These are phyloP conservation scores for Trichoderma polysporum DNA, from an alignment of 2,329 filamentous ascomycete genomes.

Conservation along the genomic window DNA sequence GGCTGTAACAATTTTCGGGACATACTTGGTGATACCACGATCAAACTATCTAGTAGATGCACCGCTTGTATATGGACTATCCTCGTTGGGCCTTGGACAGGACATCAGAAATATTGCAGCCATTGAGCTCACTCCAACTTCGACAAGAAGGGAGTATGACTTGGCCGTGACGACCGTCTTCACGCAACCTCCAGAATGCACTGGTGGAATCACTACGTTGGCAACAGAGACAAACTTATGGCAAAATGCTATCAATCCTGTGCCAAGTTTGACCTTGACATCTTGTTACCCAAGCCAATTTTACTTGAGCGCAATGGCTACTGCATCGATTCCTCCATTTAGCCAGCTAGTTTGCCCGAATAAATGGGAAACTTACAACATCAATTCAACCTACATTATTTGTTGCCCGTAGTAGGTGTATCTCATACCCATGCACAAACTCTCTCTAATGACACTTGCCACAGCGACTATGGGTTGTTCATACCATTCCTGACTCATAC, in stretches of 20 bases:
- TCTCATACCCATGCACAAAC: not conserved
- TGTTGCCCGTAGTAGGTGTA: not conserved
- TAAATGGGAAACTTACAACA: not conserved
- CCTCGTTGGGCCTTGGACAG: not conserved
- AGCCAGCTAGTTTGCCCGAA: not conserved
- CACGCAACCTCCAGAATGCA: not conserved
- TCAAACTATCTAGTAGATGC: no score
- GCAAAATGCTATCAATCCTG: not conserved
- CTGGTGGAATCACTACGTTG: not conserved
- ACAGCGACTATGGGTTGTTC: not conserved
- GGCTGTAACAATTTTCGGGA: no score
- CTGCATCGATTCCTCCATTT: not conserved
- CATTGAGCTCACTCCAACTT: no score
- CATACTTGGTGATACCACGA: no score
- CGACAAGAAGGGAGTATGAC: no score
- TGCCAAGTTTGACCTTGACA: not conserved
- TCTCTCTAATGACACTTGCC: not conserved
- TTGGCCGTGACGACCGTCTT: not conserved
- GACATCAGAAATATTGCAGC: no score
- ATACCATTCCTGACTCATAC: not conserved
- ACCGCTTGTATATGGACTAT: not conserved
- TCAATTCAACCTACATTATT: not conserved
- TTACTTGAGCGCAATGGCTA: not conserved
- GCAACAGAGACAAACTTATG: not conserved
- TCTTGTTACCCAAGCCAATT: not conserved